phyloP scores from a whole-genome alignment of 164 flowering plant species.

The Protea cynaroides region DNA sequence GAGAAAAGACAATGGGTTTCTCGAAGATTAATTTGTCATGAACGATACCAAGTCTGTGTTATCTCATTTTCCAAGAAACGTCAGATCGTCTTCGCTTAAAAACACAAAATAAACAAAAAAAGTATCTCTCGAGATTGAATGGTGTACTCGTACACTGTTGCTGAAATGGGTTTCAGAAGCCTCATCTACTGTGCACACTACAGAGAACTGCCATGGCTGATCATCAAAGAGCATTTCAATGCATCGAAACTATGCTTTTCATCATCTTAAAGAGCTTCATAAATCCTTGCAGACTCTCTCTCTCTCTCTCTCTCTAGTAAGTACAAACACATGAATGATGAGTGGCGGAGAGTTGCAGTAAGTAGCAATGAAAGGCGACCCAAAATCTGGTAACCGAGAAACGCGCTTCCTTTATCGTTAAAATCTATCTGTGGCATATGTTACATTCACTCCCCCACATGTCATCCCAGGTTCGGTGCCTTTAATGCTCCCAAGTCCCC shows the following conservation, averaged over 20 bases:
- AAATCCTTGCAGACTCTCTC: too few relatives aligned
- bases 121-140: too few relatives aligned
- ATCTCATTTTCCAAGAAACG: slow-evolving; percentile 3
- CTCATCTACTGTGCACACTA: neutral
- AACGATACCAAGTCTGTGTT: neutral
- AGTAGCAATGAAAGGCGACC: neutral
- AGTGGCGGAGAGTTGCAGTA: neutral
- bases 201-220: slow-evolving; percentile 1
- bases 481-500: neutral
- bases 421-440: slow-evolving; percentile 4
- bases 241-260: neutral
- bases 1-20: slow-evolving; percentile 1
- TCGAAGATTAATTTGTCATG: slow-evolving; percentile 2
- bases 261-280: neutral
- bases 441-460: neutral
- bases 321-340: neutral
- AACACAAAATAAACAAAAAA: neutral
- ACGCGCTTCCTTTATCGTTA: slow-evolving; percentile 3
- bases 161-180: neutral
- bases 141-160: too few relatives aligned
- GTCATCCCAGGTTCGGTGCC: neutral
- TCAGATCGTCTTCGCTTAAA: neutral
- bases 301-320: neutral
- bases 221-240: neutral
- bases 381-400: slow-evolving; percentile 6